Conservation (phyloP, 192 early-diverging fungal genomes). For the Lobulomyces angularis region DNA sequence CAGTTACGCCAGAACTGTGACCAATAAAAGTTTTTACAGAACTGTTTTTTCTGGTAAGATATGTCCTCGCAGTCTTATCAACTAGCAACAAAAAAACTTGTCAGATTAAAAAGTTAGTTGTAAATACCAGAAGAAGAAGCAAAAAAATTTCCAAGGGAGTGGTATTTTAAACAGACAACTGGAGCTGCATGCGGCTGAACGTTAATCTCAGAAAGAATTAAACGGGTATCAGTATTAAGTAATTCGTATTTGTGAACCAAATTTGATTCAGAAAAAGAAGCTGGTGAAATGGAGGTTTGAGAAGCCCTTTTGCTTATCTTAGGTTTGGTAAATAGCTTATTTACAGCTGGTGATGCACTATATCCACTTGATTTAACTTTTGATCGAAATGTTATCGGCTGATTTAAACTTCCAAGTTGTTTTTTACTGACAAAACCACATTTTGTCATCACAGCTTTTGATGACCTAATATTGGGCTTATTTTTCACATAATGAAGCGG, state of each 20-base stretch:
- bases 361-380: slow-evolving; percentile 31
- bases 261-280: no score
- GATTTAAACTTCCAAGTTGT: slow-evolving; percentile 11
- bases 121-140: slow-evolving; percentile 9
- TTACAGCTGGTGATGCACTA: slow-evolving; percentile 9
- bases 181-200: slow-evolving; percentile 11
- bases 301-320: no score
- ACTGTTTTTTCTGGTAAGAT: neutral
- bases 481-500: no score
- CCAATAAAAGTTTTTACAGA: slow-evolving; percentile 9
- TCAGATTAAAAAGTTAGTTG: slow-evolving; percentile 11
- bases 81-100: slow-evolving; percentile 12
- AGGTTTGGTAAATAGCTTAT: slow-evolving; percentile 14
- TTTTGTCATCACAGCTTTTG: no score
- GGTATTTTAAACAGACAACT: slow-evolving; percentile 13
- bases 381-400: slow-evolving; percentile 28
- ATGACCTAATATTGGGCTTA: no score
- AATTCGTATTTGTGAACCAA: no score
- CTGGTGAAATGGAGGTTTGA: no score
- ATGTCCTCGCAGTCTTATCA: slow-evolving; percentile 6
- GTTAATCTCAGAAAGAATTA: no score
- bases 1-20: slow-evolving; percentile 11
- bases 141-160: slow-evolving; percentile 3
- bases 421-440: no score
- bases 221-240: no score